Evolutionary conservation across 345 rosid genomes (phyloP).

Genomic region (Aquilaria malaccensis): DNA sequence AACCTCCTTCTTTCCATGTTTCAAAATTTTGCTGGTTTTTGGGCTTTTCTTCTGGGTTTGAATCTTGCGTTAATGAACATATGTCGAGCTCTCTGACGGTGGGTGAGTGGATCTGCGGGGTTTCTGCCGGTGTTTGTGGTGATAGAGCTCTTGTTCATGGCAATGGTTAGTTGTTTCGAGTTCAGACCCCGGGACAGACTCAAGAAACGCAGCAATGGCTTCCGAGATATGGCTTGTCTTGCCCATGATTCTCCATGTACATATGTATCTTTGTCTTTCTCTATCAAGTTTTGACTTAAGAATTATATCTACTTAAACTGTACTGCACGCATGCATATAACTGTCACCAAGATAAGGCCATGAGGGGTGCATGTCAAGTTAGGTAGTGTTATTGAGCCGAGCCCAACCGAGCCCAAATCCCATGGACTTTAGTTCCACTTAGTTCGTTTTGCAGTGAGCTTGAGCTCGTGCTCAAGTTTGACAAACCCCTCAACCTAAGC

Average conservation of each 20-base stretch:
- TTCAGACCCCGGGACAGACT: constrained; percentile 4
- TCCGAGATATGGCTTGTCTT: constrained; percentile 39
- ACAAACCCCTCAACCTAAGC: no score
- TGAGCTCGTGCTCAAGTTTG: no score
- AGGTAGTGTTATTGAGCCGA: background rate
- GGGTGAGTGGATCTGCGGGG: constrained; percentile 57
- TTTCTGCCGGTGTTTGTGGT: constrained; percentile 54
- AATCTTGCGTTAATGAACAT: no score
- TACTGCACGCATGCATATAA: no score
- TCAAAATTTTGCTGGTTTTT: no score
- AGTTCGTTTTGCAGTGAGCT: no score
- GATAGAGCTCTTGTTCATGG: constrained; percentile 35
- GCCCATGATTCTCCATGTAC: constrained; percentile 53
- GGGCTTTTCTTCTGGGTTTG: no score
- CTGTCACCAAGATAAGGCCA: background rate
- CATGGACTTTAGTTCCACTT: no score
- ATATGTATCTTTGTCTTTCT: constrained; percentile 7
- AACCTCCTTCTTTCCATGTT: no score
- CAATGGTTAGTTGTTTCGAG: constrained; percentile 41
- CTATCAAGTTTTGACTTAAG: background rate
- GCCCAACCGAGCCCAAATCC: background rate
- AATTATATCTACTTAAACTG: no score
- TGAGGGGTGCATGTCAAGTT: background rate
- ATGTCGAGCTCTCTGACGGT: constrained; percentile 22
- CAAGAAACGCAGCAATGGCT: constrained; percentile 2